These are phyloP conservation scores for Royoungia palumana DNA, from an alignment of 768 basidiomycete species.

Conservation along the genomic window DNA sequence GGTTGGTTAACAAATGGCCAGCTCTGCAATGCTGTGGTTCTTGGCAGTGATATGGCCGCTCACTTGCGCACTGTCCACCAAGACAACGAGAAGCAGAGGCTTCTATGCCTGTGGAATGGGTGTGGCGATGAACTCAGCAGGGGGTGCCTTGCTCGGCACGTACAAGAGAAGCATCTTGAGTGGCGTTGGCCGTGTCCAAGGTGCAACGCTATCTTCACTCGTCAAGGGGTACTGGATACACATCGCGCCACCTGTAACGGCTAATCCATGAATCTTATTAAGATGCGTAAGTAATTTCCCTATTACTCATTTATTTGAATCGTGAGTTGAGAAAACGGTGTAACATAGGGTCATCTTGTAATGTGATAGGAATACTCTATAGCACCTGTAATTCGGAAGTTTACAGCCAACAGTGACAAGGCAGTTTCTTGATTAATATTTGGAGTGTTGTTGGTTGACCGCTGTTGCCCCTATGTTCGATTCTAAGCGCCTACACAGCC, in stretches of 20 bases:
- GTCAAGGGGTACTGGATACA: conserved; percentile 13
- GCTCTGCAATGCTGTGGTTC: conserved; percentile 6
- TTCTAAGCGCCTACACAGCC: too few relatives aligned
- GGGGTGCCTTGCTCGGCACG: conserved; percentile 18
- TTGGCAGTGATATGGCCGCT: conserved; percentile 12
- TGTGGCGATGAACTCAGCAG: conserved; percentile 16
- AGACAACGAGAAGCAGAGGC: background rate
- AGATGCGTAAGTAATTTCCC: conserved; percentile 2
- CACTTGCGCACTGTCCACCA: conserved; percentile 17
- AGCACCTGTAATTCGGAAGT: too few relatives aligned
- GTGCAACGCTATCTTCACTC: conserved; percentile 18
- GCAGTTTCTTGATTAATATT: too few relatives aligned
- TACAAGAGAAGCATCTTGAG: conserved; percentile 24
- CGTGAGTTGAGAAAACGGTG: conserved; percentile 2
- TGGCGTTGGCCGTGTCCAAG: conserved; percentile 22
- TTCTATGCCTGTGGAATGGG: conserved; percentile 14
- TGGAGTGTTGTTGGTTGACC: too few relatives aligned
- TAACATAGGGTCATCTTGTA: too few relatives aligned
- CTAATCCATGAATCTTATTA: background rate
- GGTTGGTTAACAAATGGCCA: conserved; percentile 11
- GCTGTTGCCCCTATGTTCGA: too few relatives aligned
- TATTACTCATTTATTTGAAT: background rate
- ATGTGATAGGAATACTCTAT: too few relatives aligned
- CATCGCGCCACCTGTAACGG: conserved; percentile 14
- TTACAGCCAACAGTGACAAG: too few relatives aligned